Percentiles rank a stretch among this genome's conserved stretches.
Evolutionary conservation across 108 stramenopile species (phyloP).

Genomic region (Aurantiochytrium sp.): DNA sequence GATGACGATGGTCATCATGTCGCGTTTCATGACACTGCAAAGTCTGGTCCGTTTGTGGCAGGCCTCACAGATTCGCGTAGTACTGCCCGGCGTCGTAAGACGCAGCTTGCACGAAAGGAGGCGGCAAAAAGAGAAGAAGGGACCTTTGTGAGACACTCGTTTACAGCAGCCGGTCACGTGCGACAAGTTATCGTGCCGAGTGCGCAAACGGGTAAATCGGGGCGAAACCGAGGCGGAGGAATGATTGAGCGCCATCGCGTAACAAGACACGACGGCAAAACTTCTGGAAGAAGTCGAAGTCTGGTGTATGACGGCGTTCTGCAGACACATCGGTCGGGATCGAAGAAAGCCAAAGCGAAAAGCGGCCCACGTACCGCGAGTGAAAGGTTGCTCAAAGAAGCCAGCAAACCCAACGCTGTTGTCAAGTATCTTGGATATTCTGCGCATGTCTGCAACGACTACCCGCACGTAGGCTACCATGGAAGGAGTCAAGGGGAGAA

Average conservation of each 20-base stretch:
- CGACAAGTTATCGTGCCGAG: not conserved
- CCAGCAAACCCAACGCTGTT: not conserved
- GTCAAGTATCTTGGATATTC: not conserved
- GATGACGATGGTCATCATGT: not conserved
- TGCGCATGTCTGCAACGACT: not conserved
- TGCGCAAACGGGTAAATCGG: not conserved
- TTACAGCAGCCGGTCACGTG: not conserved
- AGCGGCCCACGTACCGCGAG: not conserved
- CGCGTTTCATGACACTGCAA: not conserved
- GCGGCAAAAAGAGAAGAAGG: not conserved
- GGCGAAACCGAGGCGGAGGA: not conserved
- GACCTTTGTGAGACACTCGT: not conserved
- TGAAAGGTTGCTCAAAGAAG: not conserved
- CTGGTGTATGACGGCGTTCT: not conserved
- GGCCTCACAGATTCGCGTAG: not conserved
- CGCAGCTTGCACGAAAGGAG: not conserved
- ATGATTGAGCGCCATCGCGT: not conserved
- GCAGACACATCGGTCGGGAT: not conserved
- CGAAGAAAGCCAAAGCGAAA: not conserved
- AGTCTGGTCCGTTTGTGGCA: not conserved
- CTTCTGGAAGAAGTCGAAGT: not conserved
- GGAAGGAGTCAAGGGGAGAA: not conserved
- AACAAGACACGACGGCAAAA: not conserved
- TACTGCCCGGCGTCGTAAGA: not conserved
- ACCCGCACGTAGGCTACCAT: not conserved